Evolutionary conservation across 768 basidiomycete genomes (phyloP), one percentile per base, ranked within the genome.

Genomic region (Leucocoprinus sp.): DNA sequence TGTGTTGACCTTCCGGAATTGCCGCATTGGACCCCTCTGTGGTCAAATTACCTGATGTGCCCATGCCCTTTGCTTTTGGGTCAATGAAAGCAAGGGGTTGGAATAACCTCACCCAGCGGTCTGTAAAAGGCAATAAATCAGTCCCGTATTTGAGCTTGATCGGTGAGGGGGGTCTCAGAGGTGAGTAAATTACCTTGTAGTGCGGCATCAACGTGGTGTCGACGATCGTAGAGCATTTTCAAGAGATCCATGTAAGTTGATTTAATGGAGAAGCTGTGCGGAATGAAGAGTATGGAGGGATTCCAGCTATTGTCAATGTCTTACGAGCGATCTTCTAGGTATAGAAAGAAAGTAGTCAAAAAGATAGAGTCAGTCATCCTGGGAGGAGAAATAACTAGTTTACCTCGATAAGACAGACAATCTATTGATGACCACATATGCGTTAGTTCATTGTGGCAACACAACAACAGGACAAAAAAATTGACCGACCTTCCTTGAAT

Each of bases 401-500:
- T 66, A 78, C 76, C 75, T 78, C 75, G 37, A 70, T 61, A 48
- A 78, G 52, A 18, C 65, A 60, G 41, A 78, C 63, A 42, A 78
- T 63, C 76, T 78, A 51, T 38, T 22, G 41, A 34, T 48, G 51
- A 45, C 52, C 31, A 26, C 18, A 45, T 41, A 45, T 48, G 29
- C 12, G 27, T 39, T 24, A 50, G 15, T 15, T 23, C n/a, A 8
- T n/a, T n/a, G n/a, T n/a, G n/a, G 9, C 5, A n/a, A 8, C 3
- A 34, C 21, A 17, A 23, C 31, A 4, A 14, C 1, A 43, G n/a
- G n/a, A n/a, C n/a, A n/a, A 9, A 43, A 27, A 36, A 38, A 8
- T 38, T 12, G 6, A 22, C 50, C 33, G 51, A 69, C 68, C 62
- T 68, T 63, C 57, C 56, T 60, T 34, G 59, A 54, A 45, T 60